Evolutionary conservation across 2,329 filamentous ascomycete species (phyloP).

Genomic region (Clonostachys rhizophaga): DNA sequence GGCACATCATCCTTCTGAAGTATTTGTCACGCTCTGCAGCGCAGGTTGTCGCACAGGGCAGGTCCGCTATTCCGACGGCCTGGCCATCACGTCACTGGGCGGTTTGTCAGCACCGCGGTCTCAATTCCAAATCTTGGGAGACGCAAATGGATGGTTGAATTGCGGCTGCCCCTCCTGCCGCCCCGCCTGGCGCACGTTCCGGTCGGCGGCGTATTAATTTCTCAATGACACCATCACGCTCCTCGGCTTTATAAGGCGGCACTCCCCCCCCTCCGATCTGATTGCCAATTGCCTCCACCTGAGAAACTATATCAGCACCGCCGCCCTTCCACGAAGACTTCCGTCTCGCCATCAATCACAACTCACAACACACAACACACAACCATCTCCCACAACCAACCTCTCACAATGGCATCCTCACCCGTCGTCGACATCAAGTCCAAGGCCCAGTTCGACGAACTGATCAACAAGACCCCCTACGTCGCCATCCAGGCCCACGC

Average conservation of each 20-base stretch:
- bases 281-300: background rate
- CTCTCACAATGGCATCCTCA: slow-evolving; percentile 6
- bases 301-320: background rate
- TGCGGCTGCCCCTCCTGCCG: too few species aligned
- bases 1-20: too few species aligned
- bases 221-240: too few species aligned
- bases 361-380: slow-evolving; percentile 5
- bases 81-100: background rate
- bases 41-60: too few species aligned
- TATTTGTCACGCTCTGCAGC: too few species aligned
- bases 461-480: slow-evolving; percentile 41
- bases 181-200: too few species aligned
- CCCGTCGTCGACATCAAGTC: slow-evolving; percentile 30
- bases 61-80: too few species aligned
- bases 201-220: too few species aligned
- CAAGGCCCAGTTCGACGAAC: slow-evolving; percentile 40
- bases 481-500: slow-evolving; percentile 55
- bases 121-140: background rate
- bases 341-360: background rate
- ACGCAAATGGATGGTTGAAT: too few species aligned
- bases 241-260: too few species aligned
- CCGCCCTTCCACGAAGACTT: background rate
- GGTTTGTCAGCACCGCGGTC: background rate
- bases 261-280: too few species aligned
- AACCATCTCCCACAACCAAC: slow-evolving; percentile 3